Evolutionary conservation across 768 basidiomycete genomes (phyloP).

Genomic region (Candolleomyces aberdarensis): DNA sequence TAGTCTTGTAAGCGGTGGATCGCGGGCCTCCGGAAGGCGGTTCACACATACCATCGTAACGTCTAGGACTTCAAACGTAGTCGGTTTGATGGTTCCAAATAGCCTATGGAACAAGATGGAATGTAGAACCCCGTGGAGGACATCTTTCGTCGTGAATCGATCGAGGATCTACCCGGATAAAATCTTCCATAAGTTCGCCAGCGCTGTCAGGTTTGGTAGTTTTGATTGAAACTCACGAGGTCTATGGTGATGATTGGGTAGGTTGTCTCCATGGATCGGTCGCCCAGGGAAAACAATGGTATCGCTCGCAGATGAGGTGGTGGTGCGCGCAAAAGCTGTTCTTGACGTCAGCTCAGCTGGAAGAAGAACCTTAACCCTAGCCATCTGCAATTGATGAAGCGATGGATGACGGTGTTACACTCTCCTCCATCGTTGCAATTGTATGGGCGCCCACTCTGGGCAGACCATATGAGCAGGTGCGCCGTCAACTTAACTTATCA

Average conservation of each 20-base stretch:
- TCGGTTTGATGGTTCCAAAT: constrained; percentile 76
- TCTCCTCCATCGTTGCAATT: too few species aligned
- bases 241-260: constrained; percentile 50
- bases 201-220: neutral
- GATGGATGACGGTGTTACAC: too few species aligned
- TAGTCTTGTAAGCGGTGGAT: neutral
- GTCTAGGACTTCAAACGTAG: constrained; percentile 76
- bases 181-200: constrained; percentile 7
- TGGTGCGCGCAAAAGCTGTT: neutral
- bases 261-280: constrained; percentile 3
- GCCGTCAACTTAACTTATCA: too few species aligned
- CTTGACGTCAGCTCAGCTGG: neutral
- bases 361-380: too few species aligned
- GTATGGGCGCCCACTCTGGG: too few species aligned
- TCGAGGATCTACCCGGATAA: constrained; percentile 55
- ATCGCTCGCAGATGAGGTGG: neutral
- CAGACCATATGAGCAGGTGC: too few species aligned
- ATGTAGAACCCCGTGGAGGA: constrained; percentile 74
- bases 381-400: too few species aligned
- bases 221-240: constrained; percentile 29
- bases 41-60: constrained; percentile 67
- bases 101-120: constrained; percentile 80
- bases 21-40: neutral
- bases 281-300: too few species aligned
- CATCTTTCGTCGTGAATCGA: constrained; percentile 68